These are phyloP conservation scores for Rosa persica DNA, from an alignment of 306 rosid species.

Conservation along the genomic window DNA sequence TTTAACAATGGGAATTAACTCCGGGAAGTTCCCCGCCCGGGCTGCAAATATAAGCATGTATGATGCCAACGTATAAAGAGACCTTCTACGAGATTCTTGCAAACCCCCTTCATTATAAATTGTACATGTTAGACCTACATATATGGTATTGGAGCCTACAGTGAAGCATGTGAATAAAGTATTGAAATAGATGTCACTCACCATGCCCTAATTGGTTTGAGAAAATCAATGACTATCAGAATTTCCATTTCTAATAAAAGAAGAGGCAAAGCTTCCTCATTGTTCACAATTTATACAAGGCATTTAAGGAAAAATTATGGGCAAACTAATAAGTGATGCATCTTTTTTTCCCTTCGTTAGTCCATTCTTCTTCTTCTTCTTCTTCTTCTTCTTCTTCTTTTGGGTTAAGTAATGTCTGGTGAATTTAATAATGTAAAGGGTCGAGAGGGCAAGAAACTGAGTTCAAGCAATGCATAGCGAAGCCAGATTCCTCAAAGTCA, in stretches of 20 bases:
- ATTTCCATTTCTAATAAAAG: neutral
- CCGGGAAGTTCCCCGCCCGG: slow-evolving; percentile 59
- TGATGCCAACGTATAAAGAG: slow-evolving; percentile 78
- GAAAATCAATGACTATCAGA: neutral
- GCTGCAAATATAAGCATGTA: slow-evolving; percentile 86
- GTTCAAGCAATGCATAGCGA: neutral
- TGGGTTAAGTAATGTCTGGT: neutral
- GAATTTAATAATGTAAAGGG: neutral
- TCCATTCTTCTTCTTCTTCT: neutral
- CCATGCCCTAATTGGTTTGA: slow-evolving; percentile 10
- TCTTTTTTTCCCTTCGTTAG: neutral
- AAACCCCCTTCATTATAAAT: slow-evolving; percentile 52
- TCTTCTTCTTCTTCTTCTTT: neutral
- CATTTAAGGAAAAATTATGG: neutral
- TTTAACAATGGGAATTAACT: slow-evolving; percentile 66
- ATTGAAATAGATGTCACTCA: neutral
- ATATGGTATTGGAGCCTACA: neutral
- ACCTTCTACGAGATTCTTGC: slow-evolving; percentile 80
- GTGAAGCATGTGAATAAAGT: neutral
- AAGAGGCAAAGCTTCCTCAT: neutral
- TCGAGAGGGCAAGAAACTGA: neutral
- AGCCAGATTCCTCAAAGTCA: neutral
- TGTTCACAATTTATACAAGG: neutral
- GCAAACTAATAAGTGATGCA: neutral
- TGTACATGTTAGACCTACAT: slow-evolving; percentile 1